Evolutionary conservation across 495 filamentous ascomycete genomes (phyloP), one percentile per base, ranked within the genome.

Genomic region (Immersiella caudata): DNA sequence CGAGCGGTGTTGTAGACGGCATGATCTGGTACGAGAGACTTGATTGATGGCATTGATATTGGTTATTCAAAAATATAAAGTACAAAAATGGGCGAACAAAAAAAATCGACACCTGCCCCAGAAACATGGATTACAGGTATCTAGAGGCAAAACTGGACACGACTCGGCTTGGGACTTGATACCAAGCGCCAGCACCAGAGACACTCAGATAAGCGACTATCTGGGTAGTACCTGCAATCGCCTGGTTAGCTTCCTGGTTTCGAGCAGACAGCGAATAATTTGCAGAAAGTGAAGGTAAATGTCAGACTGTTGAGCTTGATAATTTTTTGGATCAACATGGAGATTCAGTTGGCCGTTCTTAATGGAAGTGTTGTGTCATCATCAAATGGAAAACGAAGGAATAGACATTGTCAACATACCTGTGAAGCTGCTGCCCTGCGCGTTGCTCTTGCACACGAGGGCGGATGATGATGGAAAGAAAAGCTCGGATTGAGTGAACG

Each of bases 261-360:
- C 60, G 52, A 33, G 36, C 11, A 62, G 33, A 62, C 49, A 50
- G 18, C 27, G 46, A 21, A 36, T 54, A n/a, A 33, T 16, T 61
- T 50, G 35, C 58, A 51, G 24, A 67, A 55, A 35, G 9, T 60
- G 66, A 65, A 54, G 50, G 49, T 29, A 54, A 68, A 33, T 64
- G 62, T 86, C 84, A 86, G 83, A 86, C 82, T 85, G 84, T 86
- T 86, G 84, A 86, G 83, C 83, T 86, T 86, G 84, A 86, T 81
- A 75, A 70, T 77, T 79, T 72, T n/a, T 61, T 76, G 72, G 74
- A 79, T 86, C 84, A 79, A 85, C 84, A 86, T 84, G 71, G 54
- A 70, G 63, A 70, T 85, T 86, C 83, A 81, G 84, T 84, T 84
- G 83, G 81, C 83, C 80, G 82, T 86, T 86, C 82, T 85, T 85